These are phyloP conservation scores for Melaleuca quinquenervia DNA, from an alignment of 345 rosid species.

Conservation along the genomic window DNA sequence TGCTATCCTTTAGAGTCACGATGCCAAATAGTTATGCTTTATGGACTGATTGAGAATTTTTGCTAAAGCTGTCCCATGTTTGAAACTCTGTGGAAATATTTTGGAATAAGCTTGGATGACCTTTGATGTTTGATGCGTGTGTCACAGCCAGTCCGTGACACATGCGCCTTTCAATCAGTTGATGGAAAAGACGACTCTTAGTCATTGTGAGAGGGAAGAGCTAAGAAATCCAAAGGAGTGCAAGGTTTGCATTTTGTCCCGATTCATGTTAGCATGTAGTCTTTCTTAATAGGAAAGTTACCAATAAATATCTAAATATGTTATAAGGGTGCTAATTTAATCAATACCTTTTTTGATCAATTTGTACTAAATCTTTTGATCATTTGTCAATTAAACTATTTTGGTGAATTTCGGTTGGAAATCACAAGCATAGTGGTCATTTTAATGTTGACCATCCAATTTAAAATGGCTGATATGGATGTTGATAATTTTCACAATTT, in stretches of 20 bases:
- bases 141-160: not conserved
- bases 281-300: no score
- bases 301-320: no score
- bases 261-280: not conserved
- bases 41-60: not conserved
- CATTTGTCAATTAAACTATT: no score
- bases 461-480: no score
- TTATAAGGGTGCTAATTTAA: no score
- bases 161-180: not conserved
- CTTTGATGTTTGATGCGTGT: no score
- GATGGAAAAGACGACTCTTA: no score
- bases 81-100: no score
- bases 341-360: not conserved
- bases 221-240: not conserved
- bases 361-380: no score
- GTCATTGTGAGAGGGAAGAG: not conserved
- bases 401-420: rapidly evolving
- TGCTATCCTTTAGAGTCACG: not conserved
- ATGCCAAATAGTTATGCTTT: not conserved
- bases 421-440: no score
- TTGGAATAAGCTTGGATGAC: not conserved
- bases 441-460: no score
- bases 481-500: no score
- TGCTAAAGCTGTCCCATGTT: not conserved
- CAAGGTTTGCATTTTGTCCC: not conserved